A percentile compares a stretch with the other conserved stretches of the same genome.
Evolutionary conservation across 768 basidiomycete genomes (phyloP).

Genomic region (Mycena amicta): DNA sequence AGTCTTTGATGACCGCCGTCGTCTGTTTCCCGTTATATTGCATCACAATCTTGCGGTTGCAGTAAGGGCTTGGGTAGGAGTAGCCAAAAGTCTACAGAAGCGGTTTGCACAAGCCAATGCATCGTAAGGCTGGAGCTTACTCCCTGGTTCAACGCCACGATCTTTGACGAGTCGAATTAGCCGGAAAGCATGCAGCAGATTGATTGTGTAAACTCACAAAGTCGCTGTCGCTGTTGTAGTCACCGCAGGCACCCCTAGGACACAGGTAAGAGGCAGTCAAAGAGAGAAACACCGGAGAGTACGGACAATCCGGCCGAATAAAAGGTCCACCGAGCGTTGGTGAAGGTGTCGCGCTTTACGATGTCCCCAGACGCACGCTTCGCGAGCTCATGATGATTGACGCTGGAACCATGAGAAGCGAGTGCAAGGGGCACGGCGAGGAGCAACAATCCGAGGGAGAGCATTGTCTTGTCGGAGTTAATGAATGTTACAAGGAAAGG

Average conservation of each 20-base stretch:
- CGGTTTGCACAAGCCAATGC: not conserved
- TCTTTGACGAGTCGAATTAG: conserved; percentile 34
- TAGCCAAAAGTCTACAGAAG: conserved; percentile 5
- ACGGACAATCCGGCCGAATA: conserved; percentile 56
- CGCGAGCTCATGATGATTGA: conserved; percentile 52
- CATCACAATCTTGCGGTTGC: conserved; percentile 64
- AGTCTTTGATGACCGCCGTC: conserved; percentile 60
- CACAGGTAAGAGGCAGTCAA: conserved; percentile 5
- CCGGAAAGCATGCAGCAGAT: not conserved
- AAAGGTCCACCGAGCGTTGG: conserved; percentile 50
- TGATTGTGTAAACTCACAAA: conserved; percentile 39
- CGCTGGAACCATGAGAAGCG: conserved; percentile 35
- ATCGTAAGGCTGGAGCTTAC: conserved; percentile 28
- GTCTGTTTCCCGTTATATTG: conserved; percentile 61
- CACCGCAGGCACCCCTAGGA: conserved; percentile 60
- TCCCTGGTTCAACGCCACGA: conserved; percentile 53
- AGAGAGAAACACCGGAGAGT: too few species aligned
- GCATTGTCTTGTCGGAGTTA: conserved; percentile 9
- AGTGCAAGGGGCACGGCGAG: conserved; percentile 39
- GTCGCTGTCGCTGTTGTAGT: conserved; percentile 39
- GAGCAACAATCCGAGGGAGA: conserved; percentile 25
- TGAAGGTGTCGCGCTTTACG: conserved; percentile 41
- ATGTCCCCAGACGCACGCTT: conserved; percentile 39
- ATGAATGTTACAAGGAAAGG: conserved; percentile 9
- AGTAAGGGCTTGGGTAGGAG: conserved; percentile 59